Base-by-base conservation (phyloP, 108 stramenopile species). In the Cyclostephanos invisitatus region DNA sequence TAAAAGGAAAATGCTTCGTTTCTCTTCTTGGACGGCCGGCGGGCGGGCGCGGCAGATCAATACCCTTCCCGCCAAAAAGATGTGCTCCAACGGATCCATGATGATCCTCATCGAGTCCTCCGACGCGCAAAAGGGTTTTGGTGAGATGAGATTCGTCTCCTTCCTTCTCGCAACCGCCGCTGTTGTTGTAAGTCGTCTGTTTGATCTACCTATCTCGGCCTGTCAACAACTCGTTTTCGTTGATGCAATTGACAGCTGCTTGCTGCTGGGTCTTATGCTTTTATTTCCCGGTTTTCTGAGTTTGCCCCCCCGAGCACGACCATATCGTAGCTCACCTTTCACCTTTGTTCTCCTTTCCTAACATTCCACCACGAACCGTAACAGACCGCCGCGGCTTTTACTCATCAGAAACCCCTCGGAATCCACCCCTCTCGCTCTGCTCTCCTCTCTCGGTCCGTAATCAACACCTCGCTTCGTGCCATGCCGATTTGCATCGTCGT, bases 401-500 rank as follows among this genome's bases (percentile, higher is more conserved):
- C 72, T 42, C 67, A 50, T 24, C 40, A 57, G 18, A 37, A 56
- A 58, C 50, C 11, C 22, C 1, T 54, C 25, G 38, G 20, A 18
- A 56, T 47, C 47, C 64, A 59, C 49, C 18, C 48, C 53, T 25
- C 61, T 9, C 58, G 63, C 36, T 58, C 56, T 48, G 22, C 49
- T 68, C 38, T 14, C 57, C 21, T 42, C 22, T 6, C 61, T 68
- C 56, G 65, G 37, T 56, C 67, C 17, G 4, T 48, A 7, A 6
- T 64, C 32, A 36, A 0, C 61, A 60, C 67, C 37, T 53, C 70
- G 21, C 25, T 58, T 47, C 3, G 48, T 14, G 42, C 68, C 62
- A 76, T 76, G 81, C 90, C 90, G 12, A 86, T 91, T 55, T 78
- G 83, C 54, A 82, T 94, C 51, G 74, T 94, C 9, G 93, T 94